phyloP scores from a whole-genome alignment of 75 land plant genomes.

The Picea glauca region DNA sequence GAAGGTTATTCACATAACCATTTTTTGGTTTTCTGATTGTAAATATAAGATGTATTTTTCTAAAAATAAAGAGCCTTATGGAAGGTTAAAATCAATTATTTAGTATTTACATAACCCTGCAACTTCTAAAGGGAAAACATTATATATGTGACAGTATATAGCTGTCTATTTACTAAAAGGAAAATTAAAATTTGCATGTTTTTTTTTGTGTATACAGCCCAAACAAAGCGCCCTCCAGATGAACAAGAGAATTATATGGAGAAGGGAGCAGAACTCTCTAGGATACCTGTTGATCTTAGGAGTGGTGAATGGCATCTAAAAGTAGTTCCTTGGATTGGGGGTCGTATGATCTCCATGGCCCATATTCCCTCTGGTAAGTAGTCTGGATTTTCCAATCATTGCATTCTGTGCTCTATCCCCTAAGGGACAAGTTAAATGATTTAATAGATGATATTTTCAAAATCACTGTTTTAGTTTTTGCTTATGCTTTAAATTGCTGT shows the following conservation, averaged over 20 bases:
- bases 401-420: too few species aligned
- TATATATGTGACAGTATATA: background rate
- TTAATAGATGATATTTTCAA: too few species aligned
- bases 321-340: constrained; percentile 96
- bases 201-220: constrained; percentile 32
- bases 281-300: constrained; percentile 59
- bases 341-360: constrained; percentile 85
- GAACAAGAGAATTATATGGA: constrained; percentile 27
- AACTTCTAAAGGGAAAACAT: background rate
- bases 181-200: background rate
- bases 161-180: too few species aligned
- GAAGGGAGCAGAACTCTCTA: constrained; percentile 62
- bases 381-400: too few species aligned
- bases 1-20: background rate
- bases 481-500: too few species aligned
- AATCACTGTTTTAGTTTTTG: too few species aligned
- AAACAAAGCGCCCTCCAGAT: constrained; percentile 45
- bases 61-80: background rate
- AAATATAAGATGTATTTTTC: too few species aligned
- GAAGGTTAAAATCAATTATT: background rate
- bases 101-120: background rate
- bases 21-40: too few species aligned
- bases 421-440: too few species aligned
- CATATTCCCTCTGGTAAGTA: constrained; percentile 73
- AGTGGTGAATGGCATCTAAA: constrained; percentile 63